phyloP scores from a whole-genome alignment of 176 grass and related monocot genomes.

The Phyllostachys edulis region DNA sequence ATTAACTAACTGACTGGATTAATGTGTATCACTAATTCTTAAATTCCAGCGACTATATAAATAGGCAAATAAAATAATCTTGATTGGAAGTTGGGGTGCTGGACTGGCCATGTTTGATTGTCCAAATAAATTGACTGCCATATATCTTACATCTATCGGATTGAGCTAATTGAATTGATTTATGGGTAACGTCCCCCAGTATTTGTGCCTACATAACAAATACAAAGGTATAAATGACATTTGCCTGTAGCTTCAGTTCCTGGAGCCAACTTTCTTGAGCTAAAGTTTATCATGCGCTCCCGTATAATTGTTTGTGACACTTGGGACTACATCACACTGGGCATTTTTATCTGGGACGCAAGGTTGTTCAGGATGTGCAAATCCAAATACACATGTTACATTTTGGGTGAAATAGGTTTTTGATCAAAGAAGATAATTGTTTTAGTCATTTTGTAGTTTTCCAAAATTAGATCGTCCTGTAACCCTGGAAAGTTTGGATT shows the following conservation, averaged over 20 bases:
- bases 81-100: not conserved
- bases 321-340: not conserved
- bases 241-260: not conserved
- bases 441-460: not conserved
- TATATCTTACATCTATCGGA: not conserved
- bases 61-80: not conserved
- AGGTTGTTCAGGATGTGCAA: not conserved
- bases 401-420: not conserved
- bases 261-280: not conserved
- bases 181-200: not conserved
- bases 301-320: not conserved
- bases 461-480: not conserved
- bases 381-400: not conserved
- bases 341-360: not conserved
- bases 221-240: not conserved
- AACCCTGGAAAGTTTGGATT: not conserved
- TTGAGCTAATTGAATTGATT: not conserved
- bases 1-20: not conserved
- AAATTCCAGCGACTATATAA: not conserved
- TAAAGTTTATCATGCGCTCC: not conserved
- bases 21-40: not conserved
- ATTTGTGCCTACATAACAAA: not conserved
- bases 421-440: not conserved
- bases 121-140: not conserved
- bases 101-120: not conserved